phyloP scores from a whole-genome alignment of 1,139 yeast genomes.

The Suhomyces yuchorum region DNA sequence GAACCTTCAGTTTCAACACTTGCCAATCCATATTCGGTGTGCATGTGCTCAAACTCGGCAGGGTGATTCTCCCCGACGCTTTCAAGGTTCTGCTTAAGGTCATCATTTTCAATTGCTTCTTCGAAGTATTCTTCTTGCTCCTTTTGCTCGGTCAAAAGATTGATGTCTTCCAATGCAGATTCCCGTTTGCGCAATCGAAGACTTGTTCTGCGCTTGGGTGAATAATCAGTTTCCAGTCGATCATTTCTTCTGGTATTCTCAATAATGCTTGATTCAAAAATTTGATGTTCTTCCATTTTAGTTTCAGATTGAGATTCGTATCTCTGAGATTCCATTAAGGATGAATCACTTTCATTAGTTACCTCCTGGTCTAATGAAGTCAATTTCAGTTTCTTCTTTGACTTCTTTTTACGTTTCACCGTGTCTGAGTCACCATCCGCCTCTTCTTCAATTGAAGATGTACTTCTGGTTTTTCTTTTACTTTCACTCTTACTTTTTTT shows the following conservation, averaged over 20 bases:
- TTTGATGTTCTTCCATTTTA: too few species aligned
- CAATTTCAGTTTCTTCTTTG: slow-evolving; percentile 1
- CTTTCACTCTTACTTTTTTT: slow-evolving; percentile 1
- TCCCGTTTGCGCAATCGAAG: background rate
- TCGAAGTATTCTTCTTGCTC: background rate
- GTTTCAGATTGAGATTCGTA: too few species aligned
- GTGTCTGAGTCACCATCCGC: background rate
- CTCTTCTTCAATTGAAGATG: background rate
- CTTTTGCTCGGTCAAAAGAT: background rate
- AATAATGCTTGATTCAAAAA: too few species aligned
- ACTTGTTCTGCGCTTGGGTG: background rate
- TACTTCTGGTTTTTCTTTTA: slow-evolving; percentile 4
- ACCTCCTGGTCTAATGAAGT: background rate
- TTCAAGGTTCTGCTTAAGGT: background rate
- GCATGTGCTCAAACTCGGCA: background rate
- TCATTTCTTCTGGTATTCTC: background rate
- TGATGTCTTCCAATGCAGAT: background rate
- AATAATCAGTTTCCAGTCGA: background rate
- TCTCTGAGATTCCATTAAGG: background rate
- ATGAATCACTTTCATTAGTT: background rate
- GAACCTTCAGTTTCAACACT: background rate
- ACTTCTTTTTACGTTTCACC: background rate
- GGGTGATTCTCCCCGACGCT: background rate
- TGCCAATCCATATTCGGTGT: background rate
- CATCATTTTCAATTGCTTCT: background rate